phyloP scores from a whole-genome alignment of 768 basidiomycete genomes.

The Gloeostereum incarnatum region DNA sequence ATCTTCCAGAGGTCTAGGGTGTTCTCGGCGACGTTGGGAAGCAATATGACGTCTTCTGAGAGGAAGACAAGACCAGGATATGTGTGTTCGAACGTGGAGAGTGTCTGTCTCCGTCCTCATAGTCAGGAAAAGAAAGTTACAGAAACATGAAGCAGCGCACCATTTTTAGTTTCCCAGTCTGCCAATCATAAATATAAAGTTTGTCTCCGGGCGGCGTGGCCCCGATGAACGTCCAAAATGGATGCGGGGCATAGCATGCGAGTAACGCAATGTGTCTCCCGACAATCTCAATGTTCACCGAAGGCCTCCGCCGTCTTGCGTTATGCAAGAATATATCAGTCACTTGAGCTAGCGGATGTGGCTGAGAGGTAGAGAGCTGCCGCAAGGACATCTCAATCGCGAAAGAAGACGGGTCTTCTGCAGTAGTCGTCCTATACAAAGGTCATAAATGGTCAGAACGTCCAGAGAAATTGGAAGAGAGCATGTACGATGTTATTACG shows the following conservation, averaged over 20 bases:
- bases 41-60: constrained; percentile 14
- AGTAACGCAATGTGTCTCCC: constrained; percentile 33
- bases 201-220: constrained; percentile 11
- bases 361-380: constrained; percentile 12
- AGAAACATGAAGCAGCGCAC: constrained; percentile 14
- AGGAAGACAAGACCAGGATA: constrained; percentile 17
- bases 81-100: constrained; percentile 7
- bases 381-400: constrained; percentile 9
- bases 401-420: constrained; percentile 1
- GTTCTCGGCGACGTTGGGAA: constrained; percentile 13
- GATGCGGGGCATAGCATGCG: too few species aligned
- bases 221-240: constrained; percentile 15
- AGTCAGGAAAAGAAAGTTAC: not conserved
- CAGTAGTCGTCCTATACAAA: too few species aligned
- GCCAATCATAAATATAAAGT: constrained; percentile 36
- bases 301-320: constrained; percentile 13
- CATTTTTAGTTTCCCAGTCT: constrained; percentile 22
- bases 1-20: constrained; percentile 16
- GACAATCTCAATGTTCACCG: constrained; percentile 34
- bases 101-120: too few species aligned
- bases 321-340: constrained; percentile 8
- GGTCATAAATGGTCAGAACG: too few species aligned
- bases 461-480: not conserved
- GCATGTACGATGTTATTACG: constrained; percentile 28
- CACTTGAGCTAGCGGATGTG: constrained; percentile 9